Evolutionary conservation across 2,329 filamentous ascomycete species (phyloP), one percentile per base, ranked within the genome.

Genomic region (Fusarium tjaetaba): DNA sequence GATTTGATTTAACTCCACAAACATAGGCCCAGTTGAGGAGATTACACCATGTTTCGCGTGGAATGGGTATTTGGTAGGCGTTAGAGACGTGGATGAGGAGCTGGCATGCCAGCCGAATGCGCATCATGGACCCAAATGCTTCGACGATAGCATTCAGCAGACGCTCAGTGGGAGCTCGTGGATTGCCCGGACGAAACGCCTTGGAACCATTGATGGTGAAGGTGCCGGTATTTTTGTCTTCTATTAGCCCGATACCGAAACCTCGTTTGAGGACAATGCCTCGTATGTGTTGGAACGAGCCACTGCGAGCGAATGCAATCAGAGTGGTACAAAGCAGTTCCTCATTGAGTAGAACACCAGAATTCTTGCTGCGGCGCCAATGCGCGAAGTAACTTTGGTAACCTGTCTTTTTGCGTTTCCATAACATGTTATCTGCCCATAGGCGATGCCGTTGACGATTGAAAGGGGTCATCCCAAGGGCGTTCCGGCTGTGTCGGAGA

Each of bases 111-210:
- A 86, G 84, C 2, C 85, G 79, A 8, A 94, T 85, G 61, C 91
- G 86, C 53, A 88, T 90, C 80, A 92, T 93, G 69, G 86, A 87
- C n/a, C 92, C 88, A 71, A 92, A 93, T 2, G 86, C 84, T 77
- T 94, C 90, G 11, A 92, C 91, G n/a, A 95, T 82, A 14, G 91
- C 88, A 61, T 88, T 85, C 28, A 96, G 85, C 1, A 95, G 84
- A 5, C 84, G 83, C 13, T 80, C 71, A 1, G 88, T 89, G 5
- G 94, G 93, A 57, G 85, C 83, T 38, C 92, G 80, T 13, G 88
- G 86, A 2, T 88, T 91, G 34, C 85, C 83, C 2, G 74, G 76
- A 2, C 83, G 78, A 48, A 88, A 86, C 4, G 78, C 75, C 36
- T 78, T 83, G n/a, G 84, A 81, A 22, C 79, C 83, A 3, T 64